Evolutionary conservation across 2,329 filamentous ascomycete genomes (phyloP), one percentile per base, ranked within the genome.

Genomic region (Fusarium abutilonis): DNA sequence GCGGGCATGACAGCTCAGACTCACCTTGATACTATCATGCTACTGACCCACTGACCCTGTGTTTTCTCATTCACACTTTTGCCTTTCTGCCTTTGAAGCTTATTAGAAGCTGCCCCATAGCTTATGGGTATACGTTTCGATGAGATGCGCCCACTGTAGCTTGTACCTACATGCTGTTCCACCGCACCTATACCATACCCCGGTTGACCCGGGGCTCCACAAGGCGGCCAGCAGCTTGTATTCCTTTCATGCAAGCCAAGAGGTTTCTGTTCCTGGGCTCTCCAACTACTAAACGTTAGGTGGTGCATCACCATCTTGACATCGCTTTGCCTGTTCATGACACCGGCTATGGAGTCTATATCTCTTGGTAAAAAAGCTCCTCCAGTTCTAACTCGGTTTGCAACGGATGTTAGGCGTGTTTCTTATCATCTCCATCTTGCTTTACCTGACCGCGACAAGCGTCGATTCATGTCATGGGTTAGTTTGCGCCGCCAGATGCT

Each of bases 381-480:
- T 60, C 36, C 38, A 44, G 39, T 35, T 32, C 46, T 65, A 45
- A 56, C 62, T 64, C 43, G 54, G 49, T 62, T 59, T 62, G 54
- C 42, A 8, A 26, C 8, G 23, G 8, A 26, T 7, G 23, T 19
- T 19, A 19, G 2, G 23, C 8, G 47, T 42, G 39, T 47, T 52
- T 55, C 29, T 41, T 31, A 28, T 42, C 52, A 39, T 54, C 51
- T 35, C 21, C 44, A 31, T 52, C 38, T 32, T 42, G 34, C 51
- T 60, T 48, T 44, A 49, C 54, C 50, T 46, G 35, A 48, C 46
- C 50, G 31, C 41, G 45, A 45, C 52, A 67, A 63, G 63, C 54
- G 48, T 67, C 60, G 52, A 63, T 50, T 64, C 47, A 43, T 56
- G 66, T 68, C 67, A 70, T 64, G 60, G 68, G 64, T 62, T 53